Conservation (phyloP, 2,329 filamentous ascomycete genomes). For the Periconia sp. region DNA sequence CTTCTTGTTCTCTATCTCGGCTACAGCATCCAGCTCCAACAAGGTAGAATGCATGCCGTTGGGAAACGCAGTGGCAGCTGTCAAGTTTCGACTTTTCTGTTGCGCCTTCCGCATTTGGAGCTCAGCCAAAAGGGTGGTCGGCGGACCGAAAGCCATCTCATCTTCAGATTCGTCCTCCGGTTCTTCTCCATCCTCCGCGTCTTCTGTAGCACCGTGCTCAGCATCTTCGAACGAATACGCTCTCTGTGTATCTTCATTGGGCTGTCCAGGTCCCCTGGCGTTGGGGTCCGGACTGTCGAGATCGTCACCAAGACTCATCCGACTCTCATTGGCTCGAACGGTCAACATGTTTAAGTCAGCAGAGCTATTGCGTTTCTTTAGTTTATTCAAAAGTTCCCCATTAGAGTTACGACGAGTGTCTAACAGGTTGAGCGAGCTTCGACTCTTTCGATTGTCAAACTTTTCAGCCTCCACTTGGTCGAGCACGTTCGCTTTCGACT, state of each 20-base stretch:
- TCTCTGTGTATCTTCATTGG: constrained; percentile 16
- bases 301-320: constrained; percentile 41
- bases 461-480: constrained; percentile 20
- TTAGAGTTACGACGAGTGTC: constrained; percentile 41
- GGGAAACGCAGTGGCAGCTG: constrained; percentile 63
- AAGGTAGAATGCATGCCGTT: constrained; percentile 90
- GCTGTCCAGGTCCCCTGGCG: constrained; percentile 29
- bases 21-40: constrained; percentile 85
- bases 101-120: constrained; percentile 88
- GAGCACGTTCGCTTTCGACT: constrained; percentile 37
- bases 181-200: constrained; percentile 43
- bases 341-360: constrained; percentile 39
- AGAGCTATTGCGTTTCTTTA: constrained; percentile 45
- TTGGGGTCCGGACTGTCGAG: constrained; percentile 33
- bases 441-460: constrained; percentile 35
- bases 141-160: constrained; percentile 64
- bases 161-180: constrained; percentile 36
- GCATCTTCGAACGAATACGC: constrained; percentile 42
- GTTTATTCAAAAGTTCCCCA: constrained; percentile 41
- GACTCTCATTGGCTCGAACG: constrained; percentile 33
- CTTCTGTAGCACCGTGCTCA: constrained; percentile 34
- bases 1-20: constrained; percentile 76
- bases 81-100: constrained; percentile 76
- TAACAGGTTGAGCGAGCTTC: constrained; percentile 40
- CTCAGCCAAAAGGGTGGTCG: constrained; percentile 90